Evolutionary conservation across 192 early-diverging fungal genomes (phyloP).

Genomic region (Coemansia sp.): DNA sequence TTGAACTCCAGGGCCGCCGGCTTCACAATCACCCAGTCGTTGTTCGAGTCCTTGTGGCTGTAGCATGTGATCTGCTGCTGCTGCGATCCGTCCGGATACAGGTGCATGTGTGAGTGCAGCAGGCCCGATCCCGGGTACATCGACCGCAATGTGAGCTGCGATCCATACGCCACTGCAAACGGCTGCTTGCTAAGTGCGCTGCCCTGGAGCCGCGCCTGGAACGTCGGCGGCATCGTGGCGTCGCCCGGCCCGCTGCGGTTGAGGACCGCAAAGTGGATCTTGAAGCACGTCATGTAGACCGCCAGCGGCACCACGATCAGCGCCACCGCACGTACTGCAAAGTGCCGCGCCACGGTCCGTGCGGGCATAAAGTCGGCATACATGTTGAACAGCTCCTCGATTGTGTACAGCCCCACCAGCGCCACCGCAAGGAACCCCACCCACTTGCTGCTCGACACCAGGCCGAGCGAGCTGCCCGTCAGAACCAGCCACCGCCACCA

Average conservation of each 20-base stretch:
- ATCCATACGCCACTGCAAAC: slow-evolving; percentile 22
- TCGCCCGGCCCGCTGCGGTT: slow-evolving; percentile 84
- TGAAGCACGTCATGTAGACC: slow-evolving; percentile 86
- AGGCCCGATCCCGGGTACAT: slow-evolving; percentile 21
- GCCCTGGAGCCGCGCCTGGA: slow-evolving; percentile 80
- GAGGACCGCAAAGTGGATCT: slow-evolving; percentile 84
- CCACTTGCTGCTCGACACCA: slow-evolving; percentile 81
- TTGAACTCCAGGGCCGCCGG: slow-evolving; percentile 30
- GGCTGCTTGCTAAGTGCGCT: slow-evolving; percentile 59
- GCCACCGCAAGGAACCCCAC: slow-evolving; percentile 90
- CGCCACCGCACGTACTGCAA: slow-evolving; percentile 76
- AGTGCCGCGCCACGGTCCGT: slow-evolving; percentile 63
- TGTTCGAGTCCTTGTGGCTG: slow-evolving; percentile 70
- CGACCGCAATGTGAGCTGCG: slow-evolving; percentile 23
- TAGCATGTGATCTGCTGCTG: slow-evolving; percentile 88
- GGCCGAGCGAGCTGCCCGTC: slow-evolving; percentile 64
- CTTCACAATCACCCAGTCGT: slow-evolving; percentile 59
- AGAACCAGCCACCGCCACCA: slow-evolving; percentile 68
- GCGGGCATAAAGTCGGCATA: slow-evolving; percentile 62
- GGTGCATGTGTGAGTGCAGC: slow-evolving; percentile 61
- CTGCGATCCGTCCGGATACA: slow-evolving; percentile 62
- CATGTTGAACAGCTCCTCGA: slow-evolving; percentile 84
- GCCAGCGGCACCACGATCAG: slow-evolving; percentile 79
- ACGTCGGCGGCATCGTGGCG: slow-evolving; percentile 83
- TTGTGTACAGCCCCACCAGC: slow-evolving; percentile 84